Evolutionary conservation across 2,329 filamentous ascomycete genomes (phyloP).

Genomic region (Trichoderma simmonsii): DNA sequence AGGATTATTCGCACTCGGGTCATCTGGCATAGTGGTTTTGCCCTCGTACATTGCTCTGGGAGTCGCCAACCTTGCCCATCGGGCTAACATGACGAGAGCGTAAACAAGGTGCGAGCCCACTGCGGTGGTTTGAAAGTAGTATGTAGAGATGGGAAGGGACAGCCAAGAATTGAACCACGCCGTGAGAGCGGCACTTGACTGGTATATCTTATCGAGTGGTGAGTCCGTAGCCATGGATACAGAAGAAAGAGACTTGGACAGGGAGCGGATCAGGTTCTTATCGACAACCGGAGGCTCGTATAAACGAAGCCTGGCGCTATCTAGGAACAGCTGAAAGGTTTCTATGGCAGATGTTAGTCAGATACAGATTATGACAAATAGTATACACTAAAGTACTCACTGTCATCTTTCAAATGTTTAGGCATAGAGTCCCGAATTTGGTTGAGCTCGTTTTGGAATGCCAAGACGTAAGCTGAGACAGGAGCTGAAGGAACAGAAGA

Average conservation of each 20-base stretch:
- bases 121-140: constrained; percentile 46
- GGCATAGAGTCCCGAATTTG: constrained; percentile 39
- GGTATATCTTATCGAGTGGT: constrained; percentile 49
- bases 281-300: constrained; percentile 48
- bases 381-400: constrained; percentile 29
- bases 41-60: constrained; percentile 32
- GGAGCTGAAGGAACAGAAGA: constrained; percentile 40
- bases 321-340: constrained; percentile 39
- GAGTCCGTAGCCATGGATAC: constrained; percentile 38
- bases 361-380: not conserved
- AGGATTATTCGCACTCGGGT: constrained; percentile 24
- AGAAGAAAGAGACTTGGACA: constrained; percentile 42
- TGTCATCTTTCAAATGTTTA: constrained; percentile 34
- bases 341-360: constrained; percentile 27
- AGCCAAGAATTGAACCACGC: constrained; percentile 50
- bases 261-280: constrained; percentile 37
- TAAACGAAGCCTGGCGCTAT: constrained; percentile 42
- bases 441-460: constrained; percentile 46
- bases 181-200: constrained; percentile 45
- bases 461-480: constrained; percentile 43
- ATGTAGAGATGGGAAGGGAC: constrained; percentile 40
- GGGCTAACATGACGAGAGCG: constrained; percentile 47
- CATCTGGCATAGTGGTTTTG: constrained; percentile 26
- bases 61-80: constrained; percentile 48
- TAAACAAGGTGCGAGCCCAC: constrained; percentile 47